Percentiles rank a stretch among this genome's conserved stretches.
Evolutionary conservation across 2,329 filamentous ascomycete species (phyloP).

Genomic region (Aspergillus amoenus): DNA sequence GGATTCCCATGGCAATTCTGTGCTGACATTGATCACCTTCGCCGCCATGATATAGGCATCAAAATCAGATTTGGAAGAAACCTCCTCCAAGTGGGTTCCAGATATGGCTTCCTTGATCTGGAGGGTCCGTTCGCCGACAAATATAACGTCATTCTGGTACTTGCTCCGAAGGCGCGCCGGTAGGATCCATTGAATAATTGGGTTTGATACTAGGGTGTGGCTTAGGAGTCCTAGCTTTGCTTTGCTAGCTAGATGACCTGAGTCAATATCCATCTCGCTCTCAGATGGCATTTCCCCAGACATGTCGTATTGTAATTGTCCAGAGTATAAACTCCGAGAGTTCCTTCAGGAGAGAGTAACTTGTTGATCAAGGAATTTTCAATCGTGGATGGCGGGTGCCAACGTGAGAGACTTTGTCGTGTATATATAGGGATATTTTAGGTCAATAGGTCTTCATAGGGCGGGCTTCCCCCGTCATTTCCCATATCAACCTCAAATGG

Average conservation of each 20-base stretch:
- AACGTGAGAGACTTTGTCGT: not conserved
- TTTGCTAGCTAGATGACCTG: constrained; percentile 16
- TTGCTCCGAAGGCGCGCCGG: constrained; percentile 73
- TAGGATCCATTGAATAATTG: constrained; percentile 72
- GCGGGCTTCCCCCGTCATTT: not conserved
- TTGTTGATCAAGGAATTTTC: not conserved
- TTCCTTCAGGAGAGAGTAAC: constrained; percentile 13
- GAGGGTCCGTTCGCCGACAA: constrained; percentile 79
- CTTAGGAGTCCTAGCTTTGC: constrained; percentile 72
- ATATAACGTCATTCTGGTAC: constrained; percentile 75
- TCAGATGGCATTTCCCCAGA: constrained; percentile 3
- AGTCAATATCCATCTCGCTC: constrained; percentile 19
- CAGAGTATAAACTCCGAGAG: not conserved
- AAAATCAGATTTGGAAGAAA: constrained; percentile 79
- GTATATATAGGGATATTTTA: not conserved
- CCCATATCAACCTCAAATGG: not conserved
- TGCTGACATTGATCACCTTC: constrained; percentile 65
- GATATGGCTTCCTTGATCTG: constrained; percentile 72
- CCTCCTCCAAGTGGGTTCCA: constrained; percentile 67
- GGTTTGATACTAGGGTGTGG: constrained; percentile 73
- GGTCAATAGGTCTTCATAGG: not conserved
- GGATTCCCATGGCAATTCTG: constrained; percentile 38
- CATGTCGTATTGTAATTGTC: not conserved
- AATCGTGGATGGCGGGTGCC: not conserved
- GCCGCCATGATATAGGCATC: constrained; percentile 76